Evolutionary conservation across 2,329 filamentous ascomycete genomes (phyloP).

Genomic region (Fusarium agapanthi): DNA sequence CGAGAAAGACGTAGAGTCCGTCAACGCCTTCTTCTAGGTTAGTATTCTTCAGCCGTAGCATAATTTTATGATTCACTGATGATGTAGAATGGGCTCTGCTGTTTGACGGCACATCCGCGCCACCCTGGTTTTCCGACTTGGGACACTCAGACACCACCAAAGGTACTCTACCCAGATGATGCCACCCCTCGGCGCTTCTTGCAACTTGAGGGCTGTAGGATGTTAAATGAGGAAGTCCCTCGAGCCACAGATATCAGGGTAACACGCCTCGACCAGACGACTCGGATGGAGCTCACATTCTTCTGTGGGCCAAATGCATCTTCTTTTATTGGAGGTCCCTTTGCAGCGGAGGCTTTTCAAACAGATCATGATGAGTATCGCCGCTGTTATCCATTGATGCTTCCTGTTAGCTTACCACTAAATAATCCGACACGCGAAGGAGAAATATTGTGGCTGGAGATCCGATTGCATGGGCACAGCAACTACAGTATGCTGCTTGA

Average conservation of each 20-base stretch:
- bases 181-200: neutral
- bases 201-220: neutral
- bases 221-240: neutral
- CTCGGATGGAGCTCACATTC: neutral
- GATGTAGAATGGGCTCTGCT: neutral
- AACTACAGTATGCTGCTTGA: neutral
- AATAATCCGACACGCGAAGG: neutral
- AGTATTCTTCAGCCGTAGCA: neutral
- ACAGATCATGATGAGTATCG: fast-evolving
- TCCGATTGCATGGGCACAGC: neutral
- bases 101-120: neutral
- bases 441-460: neutral
- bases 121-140: neutral
- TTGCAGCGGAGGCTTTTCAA: too few relatives aligned
- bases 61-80: neutral
- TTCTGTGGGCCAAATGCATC: neutral
- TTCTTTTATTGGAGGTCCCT: neutral
- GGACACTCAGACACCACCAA: neutral
- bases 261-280: neutral
- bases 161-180: neutral
- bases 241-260: neutral
- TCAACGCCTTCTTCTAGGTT: neutral
- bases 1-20: neutral
- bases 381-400: fast-evolving
- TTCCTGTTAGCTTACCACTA: neutral